Evolutionary conservation across 2,329 filamentous ascomycete species (phyloP).

Genomic region (Colletotrichum gigasporum): DNA sequence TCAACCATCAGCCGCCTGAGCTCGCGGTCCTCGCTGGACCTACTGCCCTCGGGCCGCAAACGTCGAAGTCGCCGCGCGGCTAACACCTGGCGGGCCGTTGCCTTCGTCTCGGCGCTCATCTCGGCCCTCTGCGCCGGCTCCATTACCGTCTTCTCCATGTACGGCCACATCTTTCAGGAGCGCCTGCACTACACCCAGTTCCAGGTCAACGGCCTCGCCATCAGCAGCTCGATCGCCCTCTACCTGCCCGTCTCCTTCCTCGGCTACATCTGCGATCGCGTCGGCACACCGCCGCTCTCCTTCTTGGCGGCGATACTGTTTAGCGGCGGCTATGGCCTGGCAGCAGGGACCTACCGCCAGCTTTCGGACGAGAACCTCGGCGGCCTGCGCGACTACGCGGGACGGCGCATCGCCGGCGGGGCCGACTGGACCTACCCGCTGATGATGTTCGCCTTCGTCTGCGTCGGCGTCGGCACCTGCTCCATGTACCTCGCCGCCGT

Average conservation of each 20-base stretch:
- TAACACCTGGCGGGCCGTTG: slow-evolving; percentile 51
- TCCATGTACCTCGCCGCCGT: slow-evolving; percentile 90
- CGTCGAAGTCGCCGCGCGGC: slow-evolving; percentile 29
- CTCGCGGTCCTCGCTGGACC: slow-evolving; percentile 35
- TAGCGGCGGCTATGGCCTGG: slow-evolving; percentile 82
- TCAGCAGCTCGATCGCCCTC: slow-evolving; percentile 85
- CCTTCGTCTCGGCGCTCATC: slow-evolving; percentile 64
- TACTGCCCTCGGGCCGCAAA: slow-evolving; percentile 23
- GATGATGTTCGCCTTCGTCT: slow-evolving; percentile 88
- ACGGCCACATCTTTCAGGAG: slow-evolving; percentile 89
- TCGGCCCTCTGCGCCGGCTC: slow-evolving; percentile 84
- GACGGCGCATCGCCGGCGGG: slow-evolving; percentile 45
- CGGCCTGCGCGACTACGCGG: slow-evolving; percentile 29
- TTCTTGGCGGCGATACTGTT: slow-evolving; percentile 79
- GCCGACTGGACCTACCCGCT: slow-evolving; percentile 75
- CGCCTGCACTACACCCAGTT: slow-evolving; percentile 89
- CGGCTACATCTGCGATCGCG: slow-evolving; percentile 91
- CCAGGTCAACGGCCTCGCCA: slow-evolving; percentile 90
- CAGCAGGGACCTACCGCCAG: slow-evolving; percentile 77
- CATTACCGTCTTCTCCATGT: slow-evolving; percentile 93
- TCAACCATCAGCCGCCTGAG: slow-evolving; percentile 33
- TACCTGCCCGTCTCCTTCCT: slow-evolving; percentile 93
- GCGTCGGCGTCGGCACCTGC: slow-evolving; percentile 84
- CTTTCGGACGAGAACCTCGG: slow-evolving; percentile 54
- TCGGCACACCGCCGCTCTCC: slow-evolving; percentile 81